Conservation (phyloP, 2,329 filamentous ascomycete species). For the Aspergillus sp. region DNA sequence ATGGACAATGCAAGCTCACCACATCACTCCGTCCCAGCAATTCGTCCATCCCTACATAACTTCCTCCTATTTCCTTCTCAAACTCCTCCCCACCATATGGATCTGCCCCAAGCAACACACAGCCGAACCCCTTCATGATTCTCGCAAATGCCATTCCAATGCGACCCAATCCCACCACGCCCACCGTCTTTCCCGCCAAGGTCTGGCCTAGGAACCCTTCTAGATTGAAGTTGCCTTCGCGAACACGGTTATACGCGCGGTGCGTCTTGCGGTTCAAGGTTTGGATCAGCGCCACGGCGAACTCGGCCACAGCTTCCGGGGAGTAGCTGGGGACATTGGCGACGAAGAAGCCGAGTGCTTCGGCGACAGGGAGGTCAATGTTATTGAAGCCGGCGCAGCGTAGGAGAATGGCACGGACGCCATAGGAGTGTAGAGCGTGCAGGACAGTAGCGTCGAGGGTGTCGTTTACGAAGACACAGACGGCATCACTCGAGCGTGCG, state of each 20-base stretch:
- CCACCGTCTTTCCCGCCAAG: constrained; percentile 66
- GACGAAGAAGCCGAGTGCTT: constrained; percentile 59
- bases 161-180: constrained; percentile 65
- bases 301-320: constrained; percentile 70
- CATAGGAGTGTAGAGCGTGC: constrained; percentile 50
- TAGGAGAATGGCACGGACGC: constrained; percentile 62
- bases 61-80: constrained; percentile 43
- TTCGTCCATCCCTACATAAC: constrained; percentile 57
- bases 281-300: constrained; percentile 67
- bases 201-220: constrained; percentile 62
- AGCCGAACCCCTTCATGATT: constrained; percentile 67
- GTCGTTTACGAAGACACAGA: constrained; percentile 72
- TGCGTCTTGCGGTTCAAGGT: constrained; percentile 69
- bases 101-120: constrained; percentile 63
- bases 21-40: constrained; percentile 62
- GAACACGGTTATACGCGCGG: constrained; percentile 67
- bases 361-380: constrained; percentile 61
- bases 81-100: constrained; percentile 57
- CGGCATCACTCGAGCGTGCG: constrained; percentile 55
- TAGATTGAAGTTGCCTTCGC: constrained; percentile 68
- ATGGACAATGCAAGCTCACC: constrained; percentile 67
- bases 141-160: constrained; percentile 65
- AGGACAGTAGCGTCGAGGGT: constrained; percentile 56
- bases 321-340: constrained; percentile 70
- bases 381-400: constrained; percentile 71